Base-by-base conservation (phyloP, 345 rosid species). In the Salix dunnii region DNA sequence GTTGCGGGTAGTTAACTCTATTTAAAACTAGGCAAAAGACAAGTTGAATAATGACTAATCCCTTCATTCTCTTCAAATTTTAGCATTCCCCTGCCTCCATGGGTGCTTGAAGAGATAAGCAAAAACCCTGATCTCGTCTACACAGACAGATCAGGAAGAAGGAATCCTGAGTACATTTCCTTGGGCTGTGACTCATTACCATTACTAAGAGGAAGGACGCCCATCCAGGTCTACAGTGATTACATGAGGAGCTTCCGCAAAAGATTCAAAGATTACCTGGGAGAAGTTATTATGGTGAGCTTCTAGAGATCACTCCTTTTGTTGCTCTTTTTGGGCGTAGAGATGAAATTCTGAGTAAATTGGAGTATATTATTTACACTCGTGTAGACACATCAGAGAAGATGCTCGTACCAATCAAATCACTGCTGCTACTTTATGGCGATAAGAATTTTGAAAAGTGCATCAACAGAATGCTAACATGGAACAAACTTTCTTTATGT, bases 101-200 rank as follows among this genome's bases (percentile, higher is more conserved):
- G 99, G 99, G 98, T 92, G 63, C 94, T 93, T 53, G 96, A 93
- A 88, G 99, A 93, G 83, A 86, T 93, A 76, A 87, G 94, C 84
- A 91, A 89, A 83, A 89, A 93, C 80, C 94, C 91, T 6, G 99
- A 96, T 81, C 92, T 96, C 21, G 97, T 90, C 81, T 96, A 92
- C 85, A 92, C 97, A 53, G 98, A 96, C 85, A 90, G 85, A 85
- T 89, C 96, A 42, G 99, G 98, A 7, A 72, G 92, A 68, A 92
- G 98, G 87, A 93, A 96, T 78, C 92, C 96, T 0, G 98, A 96
- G 84, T 96, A 93, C 82, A 90, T 93, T 78, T 89, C 98, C 73
- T 79, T 96, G 83, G 99, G 99, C 18, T 96, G 97, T 84, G 98
- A 96, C 81, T 78, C 88, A 2, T 67, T 96, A 35, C 97, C 97